Percentiles rank a stretch among this genome's conserved stretches.
Evolutionary conservation across 176 grass and related monocot genomes (phyloP).

Genomic region (Canna indica): DNA sequence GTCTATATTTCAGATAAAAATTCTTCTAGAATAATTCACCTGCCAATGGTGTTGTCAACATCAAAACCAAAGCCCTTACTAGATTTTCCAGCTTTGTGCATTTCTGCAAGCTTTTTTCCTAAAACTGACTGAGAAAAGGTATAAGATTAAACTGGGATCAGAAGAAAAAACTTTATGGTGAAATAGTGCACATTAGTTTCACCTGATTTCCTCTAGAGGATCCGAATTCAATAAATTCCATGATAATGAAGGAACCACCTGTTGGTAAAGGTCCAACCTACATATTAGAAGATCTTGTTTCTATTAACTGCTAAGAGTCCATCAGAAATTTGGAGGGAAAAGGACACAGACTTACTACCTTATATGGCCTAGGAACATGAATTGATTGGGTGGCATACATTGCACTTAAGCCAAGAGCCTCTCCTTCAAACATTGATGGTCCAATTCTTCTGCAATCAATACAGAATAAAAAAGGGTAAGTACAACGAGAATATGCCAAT

Average conservation of each 20-base stretch:
- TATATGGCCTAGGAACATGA: conserved; percentile 76
- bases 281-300: conserved; percentile 2
- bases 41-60: conserved; percentile 74
- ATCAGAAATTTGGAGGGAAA: background rate
- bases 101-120: conserved; percentile 69
- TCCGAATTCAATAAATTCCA: conserved; percentile 93
- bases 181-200: conserved; percentile 14
- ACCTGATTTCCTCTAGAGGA: conserved; percentile 74
- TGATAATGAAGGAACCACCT: conserved; percentile 90
- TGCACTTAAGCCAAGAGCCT: conserved; percentile 71
- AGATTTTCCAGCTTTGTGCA: conserved; percentile 70
- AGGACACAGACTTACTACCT: conserved; percentile 29
- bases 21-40: conserved; percentile 15
- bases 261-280: conserved; percentile 61
- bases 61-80: conserved; percentile 57
- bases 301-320: background rate
- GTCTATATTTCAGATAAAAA: background rate
- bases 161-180: background rate
- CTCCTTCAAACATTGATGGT: conserved; percentile 87
- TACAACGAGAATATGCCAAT: background rate
- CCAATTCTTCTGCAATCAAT: conserved; percentile 47
- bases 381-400: conserved; percentile 89
- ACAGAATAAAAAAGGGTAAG: background rate
- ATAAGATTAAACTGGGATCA: conserved; percentile 14
- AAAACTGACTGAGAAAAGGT: conserved; percentile 44